Base-by-base conservation (phyloP, 2,329 filamentous ascomycete genomes). In the Cladosporium sp. region DNA sequence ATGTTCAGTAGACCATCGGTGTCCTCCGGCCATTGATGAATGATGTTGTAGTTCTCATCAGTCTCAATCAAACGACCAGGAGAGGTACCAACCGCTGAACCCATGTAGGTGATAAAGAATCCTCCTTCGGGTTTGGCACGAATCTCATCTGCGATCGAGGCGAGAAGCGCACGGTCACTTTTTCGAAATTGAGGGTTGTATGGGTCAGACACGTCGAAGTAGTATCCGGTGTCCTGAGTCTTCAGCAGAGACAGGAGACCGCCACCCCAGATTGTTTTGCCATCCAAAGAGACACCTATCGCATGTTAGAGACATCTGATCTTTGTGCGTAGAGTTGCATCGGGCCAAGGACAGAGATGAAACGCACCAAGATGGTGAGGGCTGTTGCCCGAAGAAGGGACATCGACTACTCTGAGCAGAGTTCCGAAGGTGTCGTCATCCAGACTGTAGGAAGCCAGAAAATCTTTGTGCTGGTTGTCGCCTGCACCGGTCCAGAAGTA, bases 401-500 rank as follows among this genome's bases (percentile, higher is more conserved):
- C 84, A 77, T 88, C 86, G 2, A 84, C 84, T 29, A 88, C 75
- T 71, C 81, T 81, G 46, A 88, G 78, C 50, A 89, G 81, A 3
- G 81, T 82, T n/a, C 86, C 86, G 68, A 88, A 88, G 5, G 85
- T 88, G 64, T 86, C 85, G 78, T 88, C 86, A 68, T 88, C 86
- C 5, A 88, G 80, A 72, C 82, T 85, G 73, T 84, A 83, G 0
- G 85, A 86, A 1, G 84, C 84, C 52, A 88, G 74, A 74, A 88
- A 88, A 69, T 88, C 81, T 70, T 65, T 83, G 75, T 88, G 85
- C 56, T 81, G 71, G 71, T 88, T 88, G 71, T 88, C 85, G 40
- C 84, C 86, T 37, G 86, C 80, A 21, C 82, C 86, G 62, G 85
- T 87, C 85, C 85, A 88, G 77, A 88, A 88, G 76, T 88, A 88